Conservation (phyloP, 352 stramenopile species). For the Peronospora tabacina region DNA sequence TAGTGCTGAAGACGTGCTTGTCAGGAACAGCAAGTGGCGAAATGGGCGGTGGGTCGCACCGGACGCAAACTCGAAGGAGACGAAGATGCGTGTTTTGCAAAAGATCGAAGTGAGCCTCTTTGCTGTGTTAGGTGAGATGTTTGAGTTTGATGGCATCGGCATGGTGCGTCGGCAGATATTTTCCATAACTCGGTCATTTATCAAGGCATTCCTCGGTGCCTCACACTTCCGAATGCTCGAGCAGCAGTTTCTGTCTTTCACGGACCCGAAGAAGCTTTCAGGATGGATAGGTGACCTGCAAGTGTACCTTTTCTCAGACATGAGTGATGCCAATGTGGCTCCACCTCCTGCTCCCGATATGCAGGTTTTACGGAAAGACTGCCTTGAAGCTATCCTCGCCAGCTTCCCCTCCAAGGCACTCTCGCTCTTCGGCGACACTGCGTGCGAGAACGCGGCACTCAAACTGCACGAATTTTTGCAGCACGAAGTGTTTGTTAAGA, state of each 20-base stretch:
- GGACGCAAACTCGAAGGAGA: constrained; percentile 62
- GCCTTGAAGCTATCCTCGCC: constrained; percentile 58
- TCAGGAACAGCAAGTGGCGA: constrained; percentile 64
- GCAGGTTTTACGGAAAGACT: constrained; percentile 47
- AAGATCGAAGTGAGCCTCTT: constrained; percentile 77
- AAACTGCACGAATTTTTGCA: constrained; percentile 85
- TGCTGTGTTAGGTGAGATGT: constrained; percentile 63
- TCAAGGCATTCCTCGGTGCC: constrained; percentile 71
- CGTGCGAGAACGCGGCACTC: constrained; percentile 62
- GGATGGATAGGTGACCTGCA: constrained; percentile 44
- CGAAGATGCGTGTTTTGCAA: constrained; percentile 75
- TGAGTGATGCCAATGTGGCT: constrained; percentile 8
- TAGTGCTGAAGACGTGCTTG: constrained; percentile 28
- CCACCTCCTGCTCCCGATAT: constrained; percentile 34
- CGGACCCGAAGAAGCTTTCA: constrained; percentile 58
- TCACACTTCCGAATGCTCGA: constrained; percentile 81
- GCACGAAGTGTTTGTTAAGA: constrained; percentile 85
- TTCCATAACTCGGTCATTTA: constrained; percentile 68
- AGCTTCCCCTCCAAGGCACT: constrained; percentile 65
- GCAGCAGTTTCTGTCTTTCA: constrained; percentile 73
- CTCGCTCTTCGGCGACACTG: constrained; percentile 71
- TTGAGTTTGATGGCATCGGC: constrained; percentile 82
- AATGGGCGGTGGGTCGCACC: constrained; percentile 52
- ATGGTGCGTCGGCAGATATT: constrained; percentile 80
- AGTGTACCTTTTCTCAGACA: constrained; percentile 53